Evolutionary conservation across 2,329 filamentous ascomycete species (phyloP).

Genomic region (Beauveria caledonica): DNA sequence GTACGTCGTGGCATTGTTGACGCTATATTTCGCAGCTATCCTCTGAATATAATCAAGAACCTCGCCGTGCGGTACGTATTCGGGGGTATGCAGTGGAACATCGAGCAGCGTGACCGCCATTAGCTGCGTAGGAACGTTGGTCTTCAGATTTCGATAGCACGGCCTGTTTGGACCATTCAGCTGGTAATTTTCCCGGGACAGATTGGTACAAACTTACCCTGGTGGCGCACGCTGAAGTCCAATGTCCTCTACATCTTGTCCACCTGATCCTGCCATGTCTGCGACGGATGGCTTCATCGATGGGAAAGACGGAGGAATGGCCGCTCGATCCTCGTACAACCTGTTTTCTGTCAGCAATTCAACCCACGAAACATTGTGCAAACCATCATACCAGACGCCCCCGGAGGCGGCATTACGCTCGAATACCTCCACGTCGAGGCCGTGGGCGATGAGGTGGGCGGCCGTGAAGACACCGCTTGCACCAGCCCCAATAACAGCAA

Average conservation of each 20-base stretch:
- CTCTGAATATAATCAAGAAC: background rate
- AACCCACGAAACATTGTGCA: accelerated
- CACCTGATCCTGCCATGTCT: background rate
- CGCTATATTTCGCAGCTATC: background rate
- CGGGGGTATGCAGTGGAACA: background rate
- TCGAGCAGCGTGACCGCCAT: background rate
- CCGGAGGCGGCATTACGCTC: background rate
- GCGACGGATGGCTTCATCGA: background rate
- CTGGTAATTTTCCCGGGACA: accelerated
- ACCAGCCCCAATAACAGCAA: background rate
- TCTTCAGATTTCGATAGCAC: background rate
- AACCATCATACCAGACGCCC: background rate
- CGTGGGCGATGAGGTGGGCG: background rate
- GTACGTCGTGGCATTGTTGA: background rate
- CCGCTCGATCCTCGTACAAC: background rate
- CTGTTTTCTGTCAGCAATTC: background rate
- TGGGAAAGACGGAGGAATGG: background rate
- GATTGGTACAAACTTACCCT: background rate
- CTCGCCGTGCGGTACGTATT: background rate
- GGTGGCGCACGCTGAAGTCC: background rate
- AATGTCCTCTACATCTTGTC: background rate
- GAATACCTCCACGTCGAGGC: background rate
- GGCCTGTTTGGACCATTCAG: background rate
- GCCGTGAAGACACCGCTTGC: background rate
- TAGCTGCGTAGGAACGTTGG: background rate